Percentiles rank a stretch among this genome's conserved stretches.
phyloP scores from a whole-genome alignment of 1,284 basidiomycete genomes.

The Cryptococcus depauperatus region DNA sequence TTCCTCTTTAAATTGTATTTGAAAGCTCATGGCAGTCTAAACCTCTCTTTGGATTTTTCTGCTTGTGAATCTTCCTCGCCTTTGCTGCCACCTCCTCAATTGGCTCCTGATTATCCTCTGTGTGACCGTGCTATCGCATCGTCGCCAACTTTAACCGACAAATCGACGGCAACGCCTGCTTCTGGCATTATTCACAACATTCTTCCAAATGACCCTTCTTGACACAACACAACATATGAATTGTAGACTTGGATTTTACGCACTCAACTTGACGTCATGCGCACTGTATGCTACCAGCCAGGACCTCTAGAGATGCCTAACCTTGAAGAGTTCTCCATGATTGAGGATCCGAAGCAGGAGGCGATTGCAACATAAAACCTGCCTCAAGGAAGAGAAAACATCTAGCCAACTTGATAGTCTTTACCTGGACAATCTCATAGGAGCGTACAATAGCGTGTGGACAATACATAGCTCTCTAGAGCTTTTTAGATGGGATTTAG shows the following conservation, averaged over 20 bases:
- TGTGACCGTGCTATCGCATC: neutral
- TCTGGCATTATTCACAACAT: neutral
- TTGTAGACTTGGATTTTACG: slow-evolving; percentile 30
- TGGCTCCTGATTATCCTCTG: neutral
- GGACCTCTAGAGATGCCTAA: slow-evolving; percentile 33
- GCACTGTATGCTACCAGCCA: slow-evolving; percentile 36
- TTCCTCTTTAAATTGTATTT: slow-evolving; percentile 19
- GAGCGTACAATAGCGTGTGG: too few species aligned
- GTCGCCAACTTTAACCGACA: neutral
- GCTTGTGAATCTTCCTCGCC: neutral
- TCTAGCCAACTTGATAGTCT: too few species aligned
- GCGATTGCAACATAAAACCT: neutral
- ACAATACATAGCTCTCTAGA: too few species aligned
- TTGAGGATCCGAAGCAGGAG: neutral
- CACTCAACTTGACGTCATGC: slow-evolving; percentile 38
- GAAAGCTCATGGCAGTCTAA: slow-evolving; percentile 31
- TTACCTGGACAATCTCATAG: too few species aligned
- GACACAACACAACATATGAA: neutral
- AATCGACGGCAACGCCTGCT: neutral
- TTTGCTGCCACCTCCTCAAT: neutral
- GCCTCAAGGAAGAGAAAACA: too few species aligned
- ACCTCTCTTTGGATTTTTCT: slow-evolving; percentile 6
- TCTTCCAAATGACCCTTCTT: neutral
- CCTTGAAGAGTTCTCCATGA: slow-evolving; percentile 28
- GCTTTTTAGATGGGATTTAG: too few species aligned